These are phyloP conservation scores for Hura crepitans DNA, from an alignment of 441 rosid genomes.

Conservation along the genomic window DNA sequence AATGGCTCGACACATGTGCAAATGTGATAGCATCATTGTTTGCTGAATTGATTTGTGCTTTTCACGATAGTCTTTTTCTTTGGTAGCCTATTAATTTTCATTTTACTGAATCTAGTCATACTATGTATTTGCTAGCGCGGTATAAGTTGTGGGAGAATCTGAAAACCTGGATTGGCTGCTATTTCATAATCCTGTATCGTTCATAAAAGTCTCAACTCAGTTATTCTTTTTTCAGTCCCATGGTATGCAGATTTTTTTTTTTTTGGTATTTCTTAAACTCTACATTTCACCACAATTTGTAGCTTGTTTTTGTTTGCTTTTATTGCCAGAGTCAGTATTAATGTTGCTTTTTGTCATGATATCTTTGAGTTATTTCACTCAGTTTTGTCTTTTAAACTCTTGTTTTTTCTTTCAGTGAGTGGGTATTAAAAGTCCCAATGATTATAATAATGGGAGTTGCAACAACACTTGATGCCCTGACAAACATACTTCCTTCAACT, in stretches of 20 bases:
- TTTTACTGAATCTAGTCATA: too few species aligned
- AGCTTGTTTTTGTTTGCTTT: neutral
- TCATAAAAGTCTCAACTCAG: neutral
- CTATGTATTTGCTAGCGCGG: neutral
- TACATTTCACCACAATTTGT: too few species aligned
- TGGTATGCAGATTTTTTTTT: neutral
- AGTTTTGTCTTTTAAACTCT: slow-evolving; percentile 18
- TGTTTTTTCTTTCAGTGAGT: slow-evolving; percentile 50
- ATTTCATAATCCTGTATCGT: neutral
- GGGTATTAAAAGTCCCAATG: slow-evolving; percentile 78
- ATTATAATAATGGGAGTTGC: slow-evolving; percentile 79
- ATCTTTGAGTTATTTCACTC: neutral
- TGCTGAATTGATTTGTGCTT: neutral
- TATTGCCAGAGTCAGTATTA: neutral
- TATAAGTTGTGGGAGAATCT: neutral
- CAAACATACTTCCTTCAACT: slow-evolving; percentile 54
- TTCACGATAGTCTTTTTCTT: neutral
- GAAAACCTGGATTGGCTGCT: neutral
- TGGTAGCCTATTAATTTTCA: neutral
- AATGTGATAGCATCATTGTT: neutral
- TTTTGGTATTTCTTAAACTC: neutral
- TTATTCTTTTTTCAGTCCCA: neutral
- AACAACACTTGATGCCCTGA: slow-evolving; percentile 70
- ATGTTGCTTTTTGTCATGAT: neutral
- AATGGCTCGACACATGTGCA: neutral